phyloP scores from a whole-genome alignment of 2,329 filamentous ascomycete species.

The Fusarium neocosmosporiellum region DNA sequence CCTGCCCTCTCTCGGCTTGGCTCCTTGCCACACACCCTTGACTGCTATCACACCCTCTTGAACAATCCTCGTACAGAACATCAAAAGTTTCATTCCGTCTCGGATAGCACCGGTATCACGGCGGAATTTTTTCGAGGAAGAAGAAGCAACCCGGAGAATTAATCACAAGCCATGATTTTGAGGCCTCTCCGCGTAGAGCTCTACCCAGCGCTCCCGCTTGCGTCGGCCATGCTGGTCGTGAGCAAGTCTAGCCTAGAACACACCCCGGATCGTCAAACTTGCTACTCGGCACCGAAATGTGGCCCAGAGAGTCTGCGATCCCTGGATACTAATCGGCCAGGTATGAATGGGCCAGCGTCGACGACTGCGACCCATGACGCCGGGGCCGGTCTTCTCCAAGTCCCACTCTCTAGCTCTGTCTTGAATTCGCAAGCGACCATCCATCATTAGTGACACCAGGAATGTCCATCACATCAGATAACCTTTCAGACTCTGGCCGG shows the following conservation, averaged over 20 bases:
- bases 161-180: background rate
- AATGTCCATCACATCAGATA: constrained; percentile 2
- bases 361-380: constrained; percentile 30
- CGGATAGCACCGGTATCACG: background rate
- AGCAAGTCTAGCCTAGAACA: background rate
- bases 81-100: background rate
- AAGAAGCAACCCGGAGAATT: background rate
- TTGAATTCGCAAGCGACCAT: background rate
- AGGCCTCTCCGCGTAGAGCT: background rate
- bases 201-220: background rate
- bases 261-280: background rate
- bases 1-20: constrained; percentile 11
- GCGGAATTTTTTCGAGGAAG: background rate
- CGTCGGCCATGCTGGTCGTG: background rate
- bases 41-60: constrained; percentile 4
- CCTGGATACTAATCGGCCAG: constrained; percentile 6
- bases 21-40: constrained; percentile 7
- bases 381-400: constrained; percentile 8
- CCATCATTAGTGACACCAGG: background rate
- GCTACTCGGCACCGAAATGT: background rate
- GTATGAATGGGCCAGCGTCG: constrained; percentile 6
- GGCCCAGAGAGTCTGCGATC: background rate
- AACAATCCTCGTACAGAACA: background rate
- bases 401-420: constrained; percentile 19
- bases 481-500: constrained; percentile 10